Evolutionary conservation across 129 eudicot genomes (phyloP), one percentile per base, ranked within the genome.

Genomic region (Gnaphalium uliginosum): DNA sequence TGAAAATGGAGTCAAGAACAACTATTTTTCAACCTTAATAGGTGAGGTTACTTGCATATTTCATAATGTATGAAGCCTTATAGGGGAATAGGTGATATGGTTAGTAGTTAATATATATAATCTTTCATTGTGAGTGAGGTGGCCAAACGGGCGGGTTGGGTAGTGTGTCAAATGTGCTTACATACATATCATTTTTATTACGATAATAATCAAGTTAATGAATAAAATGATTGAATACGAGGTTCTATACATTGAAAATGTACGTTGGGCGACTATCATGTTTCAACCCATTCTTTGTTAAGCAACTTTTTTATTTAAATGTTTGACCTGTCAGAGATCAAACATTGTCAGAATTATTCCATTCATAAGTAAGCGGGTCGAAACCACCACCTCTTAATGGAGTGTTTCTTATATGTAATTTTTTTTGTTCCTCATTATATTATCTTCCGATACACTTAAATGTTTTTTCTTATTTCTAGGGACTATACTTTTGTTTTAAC

Each of bases 1-100:
- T 68, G 75, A 26, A 78, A 51, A 43, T 43, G 76, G 53, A 59
- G 62, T 61, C 67, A 9, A 24, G 14, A 22, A 25, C 74, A 9
- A 9, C 14, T 68, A 46, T 59, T 58, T 78, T 77, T 60, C 50
- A 29, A 41, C 51, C 81, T 39, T 68, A 77, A 67, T 24, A 77
- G 75, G 75, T 59, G 60, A 39, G 41, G 59, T 39, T 58, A 39
- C 59, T 39, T 66, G 67, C 74, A 29, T 33, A 21, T 71, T 53
- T 72, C 29, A 21, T 72, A 59, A 72, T 58, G 51, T 58, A 73
- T 73, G 37, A 58, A 58, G 67, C 37, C 37, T 61, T 25, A 60
- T 68, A 60, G 18, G 27, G 78, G 59, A 60, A 37, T 59, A 18
- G 23, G 69, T 37, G 53, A 37, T 41, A 39, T 61, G 41, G n/a